A percentile compares a stretch with the other conserved stretches of the same genome.
These are phyloP conservation scores for Wakefieldia striispora DNA, from an alignment of 768 basidiomycete species.

Conservation along the genomic window DNA sequence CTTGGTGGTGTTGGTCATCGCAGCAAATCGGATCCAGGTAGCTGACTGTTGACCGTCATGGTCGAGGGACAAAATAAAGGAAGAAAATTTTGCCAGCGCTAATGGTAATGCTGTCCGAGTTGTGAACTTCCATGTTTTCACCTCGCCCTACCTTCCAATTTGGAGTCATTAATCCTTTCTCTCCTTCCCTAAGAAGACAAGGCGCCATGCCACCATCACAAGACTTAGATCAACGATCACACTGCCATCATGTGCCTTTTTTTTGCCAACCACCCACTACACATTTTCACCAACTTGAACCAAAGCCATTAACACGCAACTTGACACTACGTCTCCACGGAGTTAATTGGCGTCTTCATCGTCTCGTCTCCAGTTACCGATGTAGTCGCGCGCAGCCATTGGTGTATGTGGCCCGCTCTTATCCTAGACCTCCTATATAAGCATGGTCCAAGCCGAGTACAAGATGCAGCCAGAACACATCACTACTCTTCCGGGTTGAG, in stretches of 20 bases:
- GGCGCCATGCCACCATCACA: background rate
- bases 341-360: background rate
- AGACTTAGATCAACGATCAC: background rate
- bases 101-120: too few species aligned
- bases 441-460: background rate
- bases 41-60: background rate
- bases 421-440: constrained; percentile 1
- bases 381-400: background rate
- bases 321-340: background rate
- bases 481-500: background rate
- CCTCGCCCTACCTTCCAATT: background rate
- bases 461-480: background rate
- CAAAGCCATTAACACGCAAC: background rate
- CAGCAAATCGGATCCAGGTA: background rate
- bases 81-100: too few species aligned
- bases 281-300: constrained; percentile 7
- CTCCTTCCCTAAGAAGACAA: background rate
- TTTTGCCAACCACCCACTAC: constrained; percentile 1
- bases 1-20: background rate
- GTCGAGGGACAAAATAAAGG: background rate
- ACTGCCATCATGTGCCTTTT: background rate
- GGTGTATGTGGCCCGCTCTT: background rate
- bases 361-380: background rate
- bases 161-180: background rate
- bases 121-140: too few species aligned